Evolutionary conservation across 177 flowering plant species (phyloP).

Genomic region (Vitis hybrid): DNA sequence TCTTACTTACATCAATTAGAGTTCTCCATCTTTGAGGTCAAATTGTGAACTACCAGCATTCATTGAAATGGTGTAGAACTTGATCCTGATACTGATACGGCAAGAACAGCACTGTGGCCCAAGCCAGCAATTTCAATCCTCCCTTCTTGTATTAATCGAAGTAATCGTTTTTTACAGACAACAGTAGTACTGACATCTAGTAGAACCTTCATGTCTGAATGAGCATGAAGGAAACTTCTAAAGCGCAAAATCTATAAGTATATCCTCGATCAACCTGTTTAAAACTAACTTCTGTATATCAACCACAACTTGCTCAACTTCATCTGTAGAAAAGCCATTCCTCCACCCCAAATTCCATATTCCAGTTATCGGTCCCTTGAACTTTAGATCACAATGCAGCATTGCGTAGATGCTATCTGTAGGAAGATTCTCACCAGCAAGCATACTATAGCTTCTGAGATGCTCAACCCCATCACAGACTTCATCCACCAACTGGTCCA

Average conservation of each 20-base stretch:
- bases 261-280: conserved; percentile 51
- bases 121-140: no score
- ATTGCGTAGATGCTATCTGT: conserved; percentile 32
- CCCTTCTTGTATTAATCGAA: no score
- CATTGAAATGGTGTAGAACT: no score
- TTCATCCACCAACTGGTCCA: conserved; percentile 54
- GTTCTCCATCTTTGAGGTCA: no score
- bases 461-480: conserved; percentile 45
- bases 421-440: conserved; percentile 18
- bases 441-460: conserved; percentile 33
- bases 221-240: neutral
- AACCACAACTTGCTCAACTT: conserved; percentile 38
- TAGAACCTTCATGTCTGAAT: no score
- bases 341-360: conserved; percentile 71
- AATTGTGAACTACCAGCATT: no score
- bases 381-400: conserved; percentile 52
- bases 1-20: no score
- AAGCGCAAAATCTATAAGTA: conserved; percentile 21
- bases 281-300: conserved; percentile 52
- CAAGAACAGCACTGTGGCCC: no score
- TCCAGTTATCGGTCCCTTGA: conserved; percentile 36
- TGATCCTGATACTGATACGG: no score
- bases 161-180: no score
- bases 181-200: no score
- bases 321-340: conserved; percentile 39